These are phyloP conservation scores for Hanseniaspora uvarum DNA, from an alignment of 1,139 yeast species.

Conservation along the genomic window DNA sequence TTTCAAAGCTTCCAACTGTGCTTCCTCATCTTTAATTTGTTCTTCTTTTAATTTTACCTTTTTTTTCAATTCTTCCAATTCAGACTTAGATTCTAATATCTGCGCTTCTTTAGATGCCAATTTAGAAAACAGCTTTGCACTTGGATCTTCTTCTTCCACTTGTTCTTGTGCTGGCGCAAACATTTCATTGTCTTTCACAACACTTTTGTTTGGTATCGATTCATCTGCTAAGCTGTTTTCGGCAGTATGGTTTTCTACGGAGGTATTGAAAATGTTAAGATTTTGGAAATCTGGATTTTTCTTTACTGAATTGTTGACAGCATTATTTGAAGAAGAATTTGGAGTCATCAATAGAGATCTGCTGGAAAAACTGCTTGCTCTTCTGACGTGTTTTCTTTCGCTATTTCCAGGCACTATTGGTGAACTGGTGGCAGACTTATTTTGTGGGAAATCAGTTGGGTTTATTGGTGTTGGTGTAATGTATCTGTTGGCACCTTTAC, in stretches of 20 bases:
- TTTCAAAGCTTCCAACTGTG: slow-evolving; percentile 27
- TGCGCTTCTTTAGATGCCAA: slow-evolving; percentile 31
- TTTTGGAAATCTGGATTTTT: neutral
- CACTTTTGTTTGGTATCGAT: neutral
- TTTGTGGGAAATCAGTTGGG: neutral
- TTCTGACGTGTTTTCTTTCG: slow-evolving; percentile 2
- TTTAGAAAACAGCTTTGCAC: slow-evolving; percentile 12
- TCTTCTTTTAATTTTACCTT: slow-evolving; percentile 25
- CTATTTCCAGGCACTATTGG: neutral
- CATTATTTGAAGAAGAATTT: neutral
- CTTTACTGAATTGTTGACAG: neutral
- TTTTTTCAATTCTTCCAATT: slow-evolving; percentile 28
- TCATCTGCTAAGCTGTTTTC: neutral
- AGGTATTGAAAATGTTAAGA: neutral
- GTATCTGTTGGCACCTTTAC: slow-evolving; percentile 4
- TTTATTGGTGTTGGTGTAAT: slow-evolving; percentile 15
- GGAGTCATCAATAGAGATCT: slow-evolving; percentile 11
- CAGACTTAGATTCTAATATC: slow-evolving; percentile 28
- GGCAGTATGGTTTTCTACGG: neutral
- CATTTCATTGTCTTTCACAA: neutral
- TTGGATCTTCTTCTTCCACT: neutral
- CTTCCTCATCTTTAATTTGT: slow-evolving; percentile 22
- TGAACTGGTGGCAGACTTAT: neutral
- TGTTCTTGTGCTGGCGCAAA: neutral
- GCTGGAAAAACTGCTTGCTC: slow-evolving; percentile 8